Conservation (phyloP, 2,329 filamentous ascomycete species). For the Emmonsia crescens region DNA sequence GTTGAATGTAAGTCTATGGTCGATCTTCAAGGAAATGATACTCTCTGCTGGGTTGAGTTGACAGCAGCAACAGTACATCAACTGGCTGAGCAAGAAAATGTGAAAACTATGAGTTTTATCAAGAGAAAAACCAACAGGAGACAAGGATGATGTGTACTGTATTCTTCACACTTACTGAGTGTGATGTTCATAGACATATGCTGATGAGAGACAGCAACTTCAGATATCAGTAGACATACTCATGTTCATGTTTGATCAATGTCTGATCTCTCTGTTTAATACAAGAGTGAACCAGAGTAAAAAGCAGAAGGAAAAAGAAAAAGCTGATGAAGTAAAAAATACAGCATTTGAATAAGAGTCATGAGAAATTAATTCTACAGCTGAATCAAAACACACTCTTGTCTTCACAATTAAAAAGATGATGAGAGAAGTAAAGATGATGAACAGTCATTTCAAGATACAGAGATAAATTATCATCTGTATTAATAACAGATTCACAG, state of each 20-base stretch:
- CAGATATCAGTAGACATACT: slow-evolving; percentile 1
- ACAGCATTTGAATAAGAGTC: not conserved
- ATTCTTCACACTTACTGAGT: slow-evolving; percentile 2
- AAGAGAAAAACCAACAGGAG: slow-evolving; percentile 1
- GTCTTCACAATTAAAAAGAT: not conserved
- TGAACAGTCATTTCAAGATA: no score
- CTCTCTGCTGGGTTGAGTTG: no score
- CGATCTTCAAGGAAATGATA: no score
- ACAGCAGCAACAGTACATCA: slow-evolving; percentile 1
- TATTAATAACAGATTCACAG: no score
- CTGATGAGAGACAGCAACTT: not conserved
- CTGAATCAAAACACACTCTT: not conserved
- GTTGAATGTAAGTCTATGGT: not conserved
- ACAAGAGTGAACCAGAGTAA: no score
- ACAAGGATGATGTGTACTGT: not conserved
- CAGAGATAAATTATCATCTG: no score
- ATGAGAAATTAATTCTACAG: not conserved
- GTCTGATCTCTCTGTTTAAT: slow-evolving; percentile 1
- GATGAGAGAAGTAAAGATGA: no score
- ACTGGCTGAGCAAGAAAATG: not conserved
- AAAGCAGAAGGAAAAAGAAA: not conserved
- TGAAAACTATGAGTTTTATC: not conserved
- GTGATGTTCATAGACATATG: not conserved
- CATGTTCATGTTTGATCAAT: not conserved
- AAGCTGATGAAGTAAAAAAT: no score